These are phyloP conservation scores for Neurospora sp. DNA, from an alignment of 2,329 filamentous ascomycete genomes.

Conservation along the genomic window DNA sequence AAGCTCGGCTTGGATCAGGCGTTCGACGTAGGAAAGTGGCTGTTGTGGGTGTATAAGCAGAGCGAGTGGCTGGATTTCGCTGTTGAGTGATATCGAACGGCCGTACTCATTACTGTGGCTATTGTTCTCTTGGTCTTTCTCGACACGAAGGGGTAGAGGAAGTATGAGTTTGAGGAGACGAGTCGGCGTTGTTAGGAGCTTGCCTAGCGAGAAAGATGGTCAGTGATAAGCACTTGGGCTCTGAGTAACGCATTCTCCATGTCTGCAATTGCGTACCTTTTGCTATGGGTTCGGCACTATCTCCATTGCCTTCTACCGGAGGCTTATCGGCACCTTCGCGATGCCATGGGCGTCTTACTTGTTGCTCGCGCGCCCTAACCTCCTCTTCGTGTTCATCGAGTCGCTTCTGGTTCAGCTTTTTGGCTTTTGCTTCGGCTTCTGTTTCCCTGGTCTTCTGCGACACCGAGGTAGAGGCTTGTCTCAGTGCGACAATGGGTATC, in stretches of 20 bases:
- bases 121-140: slow-evolving; percentile 26
- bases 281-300: slow-evolving; percentile 17
- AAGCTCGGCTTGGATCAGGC: slow-evolving; percentile 79
- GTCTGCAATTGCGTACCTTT: slow-evolving; percentile 20
- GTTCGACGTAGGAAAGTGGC: slow-evolving; percentile 80
- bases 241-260: neutral
- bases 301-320: slow-evolving; percentile 20
- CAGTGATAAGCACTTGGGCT: neutral
- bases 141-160: slow-evolving; percentile 46
- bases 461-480: neutral
- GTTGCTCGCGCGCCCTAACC: slow-evolving; percentile 39
- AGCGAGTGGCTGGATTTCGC: slow-evolving; percentile 66
- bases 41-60: slow-evolving; percentile 83
- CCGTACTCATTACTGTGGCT: slow-evolving; percentile 21
- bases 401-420: slow-evolving; percentile 22
- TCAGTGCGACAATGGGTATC: neutral
- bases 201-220: slow-evolving; percentile 36
- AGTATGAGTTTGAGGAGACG: slow-evolving; percentile 72
- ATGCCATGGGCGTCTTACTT: slow-evolving; percentile 56
- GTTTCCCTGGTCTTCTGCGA: slow-evolving; percentile 1
- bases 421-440: slow-evolving; percentile 19
- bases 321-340: slow-evolving; percentile 44
- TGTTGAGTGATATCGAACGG: slow-evolving; percentile 26
- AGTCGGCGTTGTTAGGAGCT: slow-evolving; percentile 71
- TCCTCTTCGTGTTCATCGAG: slow-evolving; percentile 28